Base-by-base conservation (phyloP, 2,329 filamentous ascomycete genomes). In the Immersiporthe knoxdaviesiana region DNA sequence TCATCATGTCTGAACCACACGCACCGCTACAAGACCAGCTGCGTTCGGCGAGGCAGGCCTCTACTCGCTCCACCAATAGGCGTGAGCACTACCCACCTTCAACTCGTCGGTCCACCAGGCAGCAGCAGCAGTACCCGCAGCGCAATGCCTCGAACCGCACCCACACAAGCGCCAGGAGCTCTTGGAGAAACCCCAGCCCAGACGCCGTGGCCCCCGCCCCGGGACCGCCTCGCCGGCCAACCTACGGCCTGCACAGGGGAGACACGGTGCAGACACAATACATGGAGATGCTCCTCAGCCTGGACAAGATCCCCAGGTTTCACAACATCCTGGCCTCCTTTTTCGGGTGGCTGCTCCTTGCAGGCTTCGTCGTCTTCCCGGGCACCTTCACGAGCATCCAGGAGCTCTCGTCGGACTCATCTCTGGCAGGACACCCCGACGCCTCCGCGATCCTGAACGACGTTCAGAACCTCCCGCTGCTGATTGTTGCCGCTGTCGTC, bases 331-430 rank as follows among this genome's bases (percentile, higher is more conserved):
- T 84, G 27, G 81, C 81, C 65, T 77, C 79, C 11, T 73, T 80
- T 30, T 84, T 79, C 68, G 78, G 80, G 8, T 87, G 82, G 83
- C 77, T 85, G 47, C 78, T 87, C 2, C 80, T 87, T 1, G 83
- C 82, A 0, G 84, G 85, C 37, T 87, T 86, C 77, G 78, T 87
- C 18, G 79, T 87, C 61, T 81, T 86, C 52, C 84, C 84, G 0
- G 84, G 82, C 3, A 85, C 83, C 0, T 87, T 86, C 74, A 85
- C 82, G 59, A 81, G 78, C 35, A 76, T 70, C 44, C 32, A 67
- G 47, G 37, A 68, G 8, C 66, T 68, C 10, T 54, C 65, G 37
- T 54, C 63, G 0, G 44, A 68, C n/a, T 62, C 68, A 4, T 56
- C 32, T 0, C 56, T 70, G n/a, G 62, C 59, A 10, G 39, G 12